Evolutionary conservation across 768 basidiomycete species (phyloP), one percentile per base, ranked within the genome.

Genomic region (Amanita rimosa): DNA sequence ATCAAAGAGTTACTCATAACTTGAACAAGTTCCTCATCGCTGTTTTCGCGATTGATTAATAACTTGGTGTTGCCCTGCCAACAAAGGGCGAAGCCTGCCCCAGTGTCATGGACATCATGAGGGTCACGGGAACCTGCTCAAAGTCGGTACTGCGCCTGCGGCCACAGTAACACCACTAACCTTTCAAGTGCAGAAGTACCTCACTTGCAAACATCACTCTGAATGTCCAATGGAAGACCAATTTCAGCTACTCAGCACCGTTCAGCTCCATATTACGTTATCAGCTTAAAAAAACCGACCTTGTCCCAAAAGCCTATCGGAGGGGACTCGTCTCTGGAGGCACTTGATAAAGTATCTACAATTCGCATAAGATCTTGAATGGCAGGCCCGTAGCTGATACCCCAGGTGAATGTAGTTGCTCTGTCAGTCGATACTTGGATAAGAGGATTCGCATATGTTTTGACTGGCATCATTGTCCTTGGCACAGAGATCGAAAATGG

Each of bases 231-330:
- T 96, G 94, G 52, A 94, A 74, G 17, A 89, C 71, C 9, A 93
- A 69, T 22, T 87, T 74, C 56, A 92, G 60, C 85, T 87, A 52
- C 21, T 37, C 36, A 24, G 39, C 49, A 27, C 42, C 33, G 27
- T 42, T 50, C 43, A 54, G 21, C 50, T 50, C 22, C 26, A 3
- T 24, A 41, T 24, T 6, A 37, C n/a, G 4, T 29, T 9, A 17
- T 40, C 16, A 29, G 33, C 11, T 31, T n/a, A n/a, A n/a, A 57
- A 3, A 10, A 51, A 52, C 70, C 56, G 51, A 85, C 81, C 74
- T 96, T 97, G 62, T 97, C 94, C 94, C 94, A 96, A 62, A 96
- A 95, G 6, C 92, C 94, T 53, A 95, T 58, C 8, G 77, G 72
- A 10, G 89, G 85, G 2, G 91, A 94, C 17, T 78, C 71, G 64